Evolutionary conservation across 768 basidiomycete species (phyloP).

Genomic region (Porpolomopsis calyptriformis): DNA sequence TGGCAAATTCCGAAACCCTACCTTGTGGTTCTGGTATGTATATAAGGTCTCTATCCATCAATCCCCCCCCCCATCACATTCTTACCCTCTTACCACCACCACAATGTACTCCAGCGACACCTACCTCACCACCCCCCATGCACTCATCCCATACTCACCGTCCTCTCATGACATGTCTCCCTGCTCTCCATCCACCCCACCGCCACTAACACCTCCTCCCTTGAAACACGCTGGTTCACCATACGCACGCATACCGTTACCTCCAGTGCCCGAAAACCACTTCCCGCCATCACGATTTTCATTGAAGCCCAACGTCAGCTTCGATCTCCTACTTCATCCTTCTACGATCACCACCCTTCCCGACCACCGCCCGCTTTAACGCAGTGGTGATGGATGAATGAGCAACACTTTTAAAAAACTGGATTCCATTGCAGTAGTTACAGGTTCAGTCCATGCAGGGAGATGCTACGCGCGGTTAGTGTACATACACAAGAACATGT

Average conservation of each 20-base stretch:
- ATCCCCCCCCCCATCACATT: background rate
- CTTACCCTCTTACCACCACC: background rate
- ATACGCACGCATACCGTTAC: conserved; percentile 6
- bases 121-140: background rate
- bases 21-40: conserved; percentile 1
- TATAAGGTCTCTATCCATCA: background rate
- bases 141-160: background rate
- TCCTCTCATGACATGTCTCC: background rate
- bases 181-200: conserved; percentile 15
- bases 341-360: conserved; percentile 16
- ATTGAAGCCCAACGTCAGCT: conserved; percentile 26
- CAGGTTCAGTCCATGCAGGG: too few relatives aligned
- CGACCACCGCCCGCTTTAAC: conserved; percentile 2
- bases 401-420: too few relatives aligned
- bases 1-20: conserved; percentile 1
- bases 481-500: too few relatives aligned
- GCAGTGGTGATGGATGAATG: too few relatives aligned
- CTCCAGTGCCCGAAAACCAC: conserved; percentile 1
- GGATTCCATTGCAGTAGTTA: too few relatives aligned
- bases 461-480: too few relatives aligned
- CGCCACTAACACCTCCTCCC: conserved; percentile 32
- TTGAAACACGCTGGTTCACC: conserved; percentile 20
- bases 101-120: background rate
- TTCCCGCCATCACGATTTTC: conserved; percentile 21
- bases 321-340: conserved; percentile 29